Base-by-base conservation (phyloP, 2,329 filamentous ascomycete genomes). In the Pezicula rhizophila region DNA sequence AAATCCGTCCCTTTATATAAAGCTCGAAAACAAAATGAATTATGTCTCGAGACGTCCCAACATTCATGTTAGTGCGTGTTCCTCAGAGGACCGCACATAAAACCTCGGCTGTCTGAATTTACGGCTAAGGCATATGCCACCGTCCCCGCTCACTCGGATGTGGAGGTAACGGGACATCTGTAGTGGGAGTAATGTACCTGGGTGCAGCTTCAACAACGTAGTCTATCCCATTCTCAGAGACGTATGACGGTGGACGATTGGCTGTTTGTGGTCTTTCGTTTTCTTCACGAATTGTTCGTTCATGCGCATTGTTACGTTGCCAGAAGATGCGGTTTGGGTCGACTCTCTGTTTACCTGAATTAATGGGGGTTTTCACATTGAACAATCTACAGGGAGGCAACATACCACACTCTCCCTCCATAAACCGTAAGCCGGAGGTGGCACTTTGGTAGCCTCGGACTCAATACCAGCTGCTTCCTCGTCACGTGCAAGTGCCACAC, bases 321-420 rank as follows among this genome's bases (percentile, higher is more conserved):
- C 89, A 95, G 64, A 87, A 89, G 23, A 95, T 74, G 12, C 89
- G 74, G 60, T 92, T 80, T 1, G 89, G 89, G 60, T 95, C 86
- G 28, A 90, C 85, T 42, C 87, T 77, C 79, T 87, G 58, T 25
- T 18, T 43, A 14, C 23, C 11, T 5, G 5, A 17, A 38, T 61
- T 50, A 59, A 43, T 43, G 2, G 28, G n/a, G 17, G 23, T 11
- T 3, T 20, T 40, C 26, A 8, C 20, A 23, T 5, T 18, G 31
- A 8, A 47, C 17, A 39, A 25, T 33, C n/a, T 54, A 45, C 8
- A 40, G 8, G 34, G 20, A 15, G 15, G 23, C 15, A 42, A 81
- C 84, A 66, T 76, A 88, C 84, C 67, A 93, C 87, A 60, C 85
- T 92, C 65, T 84, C 83, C 46, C 89, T 76, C 87, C 89, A 95